Evolutionary conservation across 768 basidiomycete genomes (phyloP).

Genomic region (Pisolithus microcarpus): DNA sequence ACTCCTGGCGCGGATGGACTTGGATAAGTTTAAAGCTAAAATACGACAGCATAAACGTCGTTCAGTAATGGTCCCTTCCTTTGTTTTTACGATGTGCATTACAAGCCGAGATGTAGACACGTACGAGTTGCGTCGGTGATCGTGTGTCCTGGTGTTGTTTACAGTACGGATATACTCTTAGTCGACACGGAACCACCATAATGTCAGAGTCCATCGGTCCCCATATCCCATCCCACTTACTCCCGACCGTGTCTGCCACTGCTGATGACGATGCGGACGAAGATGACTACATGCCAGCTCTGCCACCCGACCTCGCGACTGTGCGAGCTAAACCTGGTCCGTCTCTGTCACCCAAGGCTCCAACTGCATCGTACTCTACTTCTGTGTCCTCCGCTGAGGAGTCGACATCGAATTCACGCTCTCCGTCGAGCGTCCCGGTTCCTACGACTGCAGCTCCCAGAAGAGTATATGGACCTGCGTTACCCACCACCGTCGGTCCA

Average conservation of each 20-base stretch:
- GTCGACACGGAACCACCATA: slow-evolving; percentile 12
- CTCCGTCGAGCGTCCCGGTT: background rate
- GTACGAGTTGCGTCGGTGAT: too few species aligned
- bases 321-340: slow-evolving; percentile 30
- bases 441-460: background rate
- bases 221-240: slow-evolving; percentile 45
- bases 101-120: too few species aligned
- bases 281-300: slow-evolving; percentile 64
- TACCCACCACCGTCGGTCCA: slow-evolving; percentile 34
- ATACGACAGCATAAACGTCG: too few species aligned
- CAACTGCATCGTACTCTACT: background rate
- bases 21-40: too few species aligned
- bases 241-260: slow-evolving; percentile 11
- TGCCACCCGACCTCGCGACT: slow-evolving; percentile 64
- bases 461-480: slow-evolving; percentile 46
- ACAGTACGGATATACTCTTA: background rate
- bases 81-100: too few species aligned
- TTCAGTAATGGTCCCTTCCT: too few species aligned
- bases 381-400: background rate
- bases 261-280: slow-evolving; percentile 34
- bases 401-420: background rate
- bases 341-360: slow-evolving; percentile 11
- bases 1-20: too few species aligned
- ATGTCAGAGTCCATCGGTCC: slow-evolving; percentile 48
- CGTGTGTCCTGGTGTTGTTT: background rate